A percentile compares a stretch with the other conserved stretches of the same genome.
Evolutionary conservation across 768 basidiomycete species (phyloP).

Genomic region (Tulasnella sp.): DNA sequence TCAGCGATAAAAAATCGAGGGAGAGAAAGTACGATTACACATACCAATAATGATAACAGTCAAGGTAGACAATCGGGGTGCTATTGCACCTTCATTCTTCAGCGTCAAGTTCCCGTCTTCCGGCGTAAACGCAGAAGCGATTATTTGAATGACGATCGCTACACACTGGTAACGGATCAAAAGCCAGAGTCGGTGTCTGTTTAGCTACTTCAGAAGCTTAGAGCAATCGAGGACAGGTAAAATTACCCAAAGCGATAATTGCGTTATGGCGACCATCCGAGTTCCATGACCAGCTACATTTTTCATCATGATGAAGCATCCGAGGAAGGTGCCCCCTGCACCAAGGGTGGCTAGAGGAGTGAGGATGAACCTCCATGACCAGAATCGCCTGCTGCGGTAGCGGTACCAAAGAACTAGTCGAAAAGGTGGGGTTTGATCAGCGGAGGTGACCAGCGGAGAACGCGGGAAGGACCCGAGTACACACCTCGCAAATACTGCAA

Average conservation of each 20-base stretch:
- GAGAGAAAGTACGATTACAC: background rate
- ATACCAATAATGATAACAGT: slow-evolving; percentile 5
- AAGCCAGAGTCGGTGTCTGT: background rate
- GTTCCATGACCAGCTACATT: background rate
- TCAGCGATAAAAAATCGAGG: background rate
- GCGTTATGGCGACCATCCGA: background rate
- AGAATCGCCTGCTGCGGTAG: background rate
- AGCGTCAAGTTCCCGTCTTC: background rate
- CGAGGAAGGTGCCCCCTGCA: background rate
- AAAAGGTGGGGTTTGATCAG: too few relatives aligned
- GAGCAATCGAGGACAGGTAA: background rate
- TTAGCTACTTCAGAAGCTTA: background rate
- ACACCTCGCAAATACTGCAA: background rate
- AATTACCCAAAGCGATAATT: background rate
- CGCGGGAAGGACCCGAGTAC: too few relatives aligned
- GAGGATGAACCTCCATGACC: background rate
- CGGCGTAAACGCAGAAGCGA: background rate
- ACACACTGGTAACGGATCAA: background rate
- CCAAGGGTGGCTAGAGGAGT: background rate
- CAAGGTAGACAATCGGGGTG: background rate
- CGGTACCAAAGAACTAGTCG: background rate
- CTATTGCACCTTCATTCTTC: background rate
- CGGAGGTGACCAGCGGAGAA: too few relatives aligned
- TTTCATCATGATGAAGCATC: background rate
- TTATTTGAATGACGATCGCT: background rate